Evolutionary conservation across 139 green algal genomes (phyloP), one percentile per base, ranked within the genome.

Genomic region (Desmodesmus armatus): DNA sequence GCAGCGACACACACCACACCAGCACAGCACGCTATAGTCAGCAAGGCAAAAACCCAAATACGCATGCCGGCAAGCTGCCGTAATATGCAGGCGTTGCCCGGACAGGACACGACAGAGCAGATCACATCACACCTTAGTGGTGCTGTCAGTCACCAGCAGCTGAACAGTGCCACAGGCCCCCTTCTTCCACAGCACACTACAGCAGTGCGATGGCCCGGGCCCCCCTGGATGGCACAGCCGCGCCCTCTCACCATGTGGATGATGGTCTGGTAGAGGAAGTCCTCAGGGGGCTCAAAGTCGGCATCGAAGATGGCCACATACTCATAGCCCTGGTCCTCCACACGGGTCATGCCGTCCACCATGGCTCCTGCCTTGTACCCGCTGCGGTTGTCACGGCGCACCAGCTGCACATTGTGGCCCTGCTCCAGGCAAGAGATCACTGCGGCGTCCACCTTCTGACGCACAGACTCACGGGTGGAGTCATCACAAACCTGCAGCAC

Each of bases 281-380:
- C 90, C 19, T 90, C 27, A n/a, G 77, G 77, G 5, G 84, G 84
- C 76, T 91, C 85, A 75, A 91, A 91, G 82, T 91, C 90, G 0
- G 90, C 90, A 43, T 93, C 90, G 65, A 93, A 93, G 60, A 93
- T 93, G 40, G 88, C 90, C 53, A 87, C 88, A 44, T 89, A 93
- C 71, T 92, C 88, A 72, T 84, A 93, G 84, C 84, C 85, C 69
- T 89, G 79, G 44, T 83, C 87, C 69, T 87, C 85, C 27, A 90
- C 85, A 5, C 74, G 66, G 11, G 55, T 55, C 80, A 94, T 87
- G 15, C 91, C 92, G 55, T 95, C 91, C 72, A 93, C 88, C 92
- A 97, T 95, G 19, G 94, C 94, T 0, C 94, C 94, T 11, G 93
- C 94, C 81, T 97, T 97, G 88, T 92, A 97, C 49, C 94, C 94